These are phyloP conservation scores for Xanthoceras sorbifolium DNA, from an alignment of 345 rosid genomes.

Conservation along the genomic window DNA sequence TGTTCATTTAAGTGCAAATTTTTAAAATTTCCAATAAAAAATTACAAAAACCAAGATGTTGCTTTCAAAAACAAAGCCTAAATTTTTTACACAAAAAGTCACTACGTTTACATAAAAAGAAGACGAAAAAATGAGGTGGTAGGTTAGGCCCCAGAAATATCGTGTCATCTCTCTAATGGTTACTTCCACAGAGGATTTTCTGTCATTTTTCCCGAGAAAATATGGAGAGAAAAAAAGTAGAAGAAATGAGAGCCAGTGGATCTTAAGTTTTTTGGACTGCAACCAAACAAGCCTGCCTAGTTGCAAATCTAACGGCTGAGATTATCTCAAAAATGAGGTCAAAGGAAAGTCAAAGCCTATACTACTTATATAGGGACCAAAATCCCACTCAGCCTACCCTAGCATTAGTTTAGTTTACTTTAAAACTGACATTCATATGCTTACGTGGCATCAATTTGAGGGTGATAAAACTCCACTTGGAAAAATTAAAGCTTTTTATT, in stretches of 20 bases:
- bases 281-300: not conserved
- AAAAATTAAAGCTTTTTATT: not conserved
- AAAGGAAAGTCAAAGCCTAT: slow-evolving; percentile 29
- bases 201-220: slow-evolving; percentile 1
- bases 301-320: slow-evolving; percentile 27
- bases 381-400: slow-evolving; percentile 35
- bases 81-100: not conserved
- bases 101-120: not conserved
- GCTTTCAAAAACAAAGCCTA: not conserved
- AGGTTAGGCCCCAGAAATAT: not conserved
- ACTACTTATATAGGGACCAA: slow-evolving; percentile 29
- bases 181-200: not conserved
- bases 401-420: not conserved
- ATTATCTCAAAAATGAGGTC: slow-evolving; percentile 20
- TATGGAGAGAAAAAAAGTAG: not conserved
- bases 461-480: slow-evolving; percentile 22
- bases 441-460: slow-evolving; percentile 17
- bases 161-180: not conserved
- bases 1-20: too few relatives aligned
- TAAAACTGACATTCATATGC: not conserved
- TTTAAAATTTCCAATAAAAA: too few relatives aligned
- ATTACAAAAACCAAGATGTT: too few relatives aligned
- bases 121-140: slow-evolving; percentile 15
- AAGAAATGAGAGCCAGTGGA: slow-evolving; percentile 8
- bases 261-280: slow-evolving; percentile 14